Evolutionary conservation across 192 early-diverging fungal genomes (phyloP).

Genomic region (Mortierella claussenii): DNA sequence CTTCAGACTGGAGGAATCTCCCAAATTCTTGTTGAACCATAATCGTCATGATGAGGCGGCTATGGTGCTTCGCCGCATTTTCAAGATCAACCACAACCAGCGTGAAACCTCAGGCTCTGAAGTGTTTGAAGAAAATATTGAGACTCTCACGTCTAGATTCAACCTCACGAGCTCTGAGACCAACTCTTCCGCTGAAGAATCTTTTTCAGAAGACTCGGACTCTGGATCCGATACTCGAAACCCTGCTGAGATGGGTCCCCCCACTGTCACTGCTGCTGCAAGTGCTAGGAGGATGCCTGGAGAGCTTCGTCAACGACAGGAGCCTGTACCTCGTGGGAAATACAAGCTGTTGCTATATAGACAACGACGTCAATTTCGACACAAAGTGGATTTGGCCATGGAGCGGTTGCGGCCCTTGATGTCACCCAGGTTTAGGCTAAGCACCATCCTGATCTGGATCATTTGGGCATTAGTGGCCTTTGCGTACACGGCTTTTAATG

Average conservation of each 20-base stretch:
- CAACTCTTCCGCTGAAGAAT: slow-evolving; percentile 7
- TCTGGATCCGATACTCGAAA: slow-evolving; percentile 13
- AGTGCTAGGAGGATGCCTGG: neutral
- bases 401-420: slow-evolving; percentile 64
- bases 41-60: slow-evolving; percentile 72
- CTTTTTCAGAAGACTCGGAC: slow-evolving; percentile 3
- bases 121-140: slow-evolving; percentile 41
- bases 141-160: slow-evolving; percentile 28
- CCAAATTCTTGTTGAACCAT: slow-evolving; percentile 79
- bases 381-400: slow-evolving; percentile 12
- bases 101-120: slow-evolving; percentile 12
- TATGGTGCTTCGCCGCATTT: slow-evolving; percentile 73
- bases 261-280: no score
- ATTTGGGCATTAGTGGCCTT: slow-evolving; percentile 84
- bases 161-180: no score
- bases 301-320: slow-evolving; percentile 1
- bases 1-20: slow-evolving; percentile 80
- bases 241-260: no score
- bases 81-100: slow-evolving; percentile 66
- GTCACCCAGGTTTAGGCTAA: slow-evolving; percentile 61
- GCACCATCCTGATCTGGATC: slow-evolving; percentile 75
- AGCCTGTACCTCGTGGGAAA: slow-evolving; percentile 1
- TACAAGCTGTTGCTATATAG: slow-evolving; percentile 1
- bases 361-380: slow-evolving; percentile 9
- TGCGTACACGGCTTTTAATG: slow-evolving; percentile 92